A percentile compares a stretch with the other conserved stretches of the same genome.
These are phyloP conservation scores for Diaporthe sp. DNA, from an alignment of 2,329 filamentous ascomycete species.

Conservation along the genomic window DNA sequence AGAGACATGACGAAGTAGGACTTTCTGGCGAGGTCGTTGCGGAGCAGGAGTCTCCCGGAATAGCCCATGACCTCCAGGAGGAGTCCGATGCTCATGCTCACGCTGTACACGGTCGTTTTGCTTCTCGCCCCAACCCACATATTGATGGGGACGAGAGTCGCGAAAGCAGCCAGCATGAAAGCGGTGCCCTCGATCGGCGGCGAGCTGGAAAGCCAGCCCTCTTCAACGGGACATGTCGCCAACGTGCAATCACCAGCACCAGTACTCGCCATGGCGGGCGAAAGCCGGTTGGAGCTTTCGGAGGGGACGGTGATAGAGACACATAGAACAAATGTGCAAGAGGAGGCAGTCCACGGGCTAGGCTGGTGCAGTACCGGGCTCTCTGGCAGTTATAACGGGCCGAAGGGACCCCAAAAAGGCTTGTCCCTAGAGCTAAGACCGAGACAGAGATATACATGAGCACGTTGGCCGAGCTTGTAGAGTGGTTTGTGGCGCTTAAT, in stretches of 20 bases:
- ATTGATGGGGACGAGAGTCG: constrained; percentile 43
- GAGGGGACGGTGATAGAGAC: background rate
- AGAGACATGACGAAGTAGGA: constrained; percentile 58
- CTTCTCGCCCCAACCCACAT: constrained; percentile 44
- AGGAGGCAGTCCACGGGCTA: background rate
- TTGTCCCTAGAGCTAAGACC: background rate
- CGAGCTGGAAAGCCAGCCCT: constrained; percentile 40
- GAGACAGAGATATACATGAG: background rate
- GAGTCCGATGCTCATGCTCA: constrained; percentile 55
- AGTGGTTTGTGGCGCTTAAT: constrained; percentile 15
- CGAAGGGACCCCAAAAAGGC: constrained; percentile 14
- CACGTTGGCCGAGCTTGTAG: constrained; percentile 23
- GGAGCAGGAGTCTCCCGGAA: constrained; percentile 58
- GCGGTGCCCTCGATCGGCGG: constrained; percentile 42
- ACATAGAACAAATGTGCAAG: background rate
- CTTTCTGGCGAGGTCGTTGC: constrained; percentile 48
- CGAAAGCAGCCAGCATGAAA: constrained; percentile 45
- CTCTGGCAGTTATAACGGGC: constrained; percentile 28
- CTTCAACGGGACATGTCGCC: constrained; percentile 40
- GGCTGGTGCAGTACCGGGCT: background rate
- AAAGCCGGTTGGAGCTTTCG: background rate
- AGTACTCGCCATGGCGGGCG: constrained; percentile 39
- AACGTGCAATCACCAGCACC: constrained; percentile 41
- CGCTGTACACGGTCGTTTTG: constrained; percentile 55
- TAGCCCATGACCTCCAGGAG: constrained; percentile 61